Percentiles rank a stretch among this genome's conserved stretches.
Conservation (phyloP, 306 rosid genomes). For the Cucurbita pepo region DNA sequence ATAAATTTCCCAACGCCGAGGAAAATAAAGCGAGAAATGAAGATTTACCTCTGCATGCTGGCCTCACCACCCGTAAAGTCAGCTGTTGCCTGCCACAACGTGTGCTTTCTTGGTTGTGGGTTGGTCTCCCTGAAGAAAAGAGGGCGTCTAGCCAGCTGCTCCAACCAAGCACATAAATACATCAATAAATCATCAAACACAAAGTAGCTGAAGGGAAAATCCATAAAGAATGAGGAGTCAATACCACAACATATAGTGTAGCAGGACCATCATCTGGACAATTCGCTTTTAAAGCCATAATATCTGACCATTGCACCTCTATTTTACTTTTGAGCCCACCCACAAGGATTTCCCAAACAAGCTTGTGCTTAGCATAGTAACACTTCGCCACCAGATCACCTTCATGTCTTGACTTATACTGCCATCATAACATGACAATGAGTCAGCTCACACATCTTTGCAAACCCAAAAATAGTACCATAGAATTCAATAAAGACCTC, state of each 20-base stretch:
- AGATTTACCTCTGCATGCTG: slow-evolving; percentile 39
- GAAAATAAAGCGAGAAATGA: background rate
- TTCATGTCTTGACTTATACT: slow-evolving; percentile 75
- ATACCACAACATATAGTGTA: slow-evolving; percentile 57
- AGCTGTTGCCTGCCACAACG: slow-evolving; percentile 73
- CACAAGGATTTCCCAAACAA: slow-evolving; percentile 91
- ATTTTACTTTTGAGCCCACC: slow-evolving; percentile 80
- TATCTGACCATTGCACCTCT: slow-evolving; percentile 87
- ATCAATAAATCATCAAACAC: background rate
- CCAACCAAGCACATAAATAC: background rate
- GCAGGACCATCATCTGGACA: slow-evolving; percentile 55
- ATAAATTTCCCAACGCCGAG: background rate
- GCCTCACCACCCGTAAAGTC: slow-evolving; percentile 86
- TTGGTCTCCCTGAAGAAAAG: slow-evolving; percentile 85
- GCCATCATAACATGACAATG: slow-evolving; percentile 9
- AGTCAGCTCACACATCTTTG: background rate
- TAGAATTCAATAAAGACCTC: slow-evolving; percentile 34
- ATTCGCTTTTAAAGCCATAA: slow-evolving; percentile 47
- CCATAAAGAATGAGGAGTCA: background rate
- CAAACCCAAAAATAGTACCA: background rate
- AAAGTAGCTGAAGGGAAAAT: background rate
- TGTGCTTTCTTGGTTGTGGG: slow-evolving; percentile 88
- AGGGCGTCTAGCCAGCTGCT: slow-evolving; percentile 72
- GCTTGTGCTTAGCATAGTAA: slow-evolving; percentile 82
- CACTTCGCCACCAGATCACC: slow-evolving; percentile 83